These are phyloP conservation scores for Termitomyces sp. DNA, from an alignment of 768 basidiomycete species.

Conservation along the genomic window DNA sequence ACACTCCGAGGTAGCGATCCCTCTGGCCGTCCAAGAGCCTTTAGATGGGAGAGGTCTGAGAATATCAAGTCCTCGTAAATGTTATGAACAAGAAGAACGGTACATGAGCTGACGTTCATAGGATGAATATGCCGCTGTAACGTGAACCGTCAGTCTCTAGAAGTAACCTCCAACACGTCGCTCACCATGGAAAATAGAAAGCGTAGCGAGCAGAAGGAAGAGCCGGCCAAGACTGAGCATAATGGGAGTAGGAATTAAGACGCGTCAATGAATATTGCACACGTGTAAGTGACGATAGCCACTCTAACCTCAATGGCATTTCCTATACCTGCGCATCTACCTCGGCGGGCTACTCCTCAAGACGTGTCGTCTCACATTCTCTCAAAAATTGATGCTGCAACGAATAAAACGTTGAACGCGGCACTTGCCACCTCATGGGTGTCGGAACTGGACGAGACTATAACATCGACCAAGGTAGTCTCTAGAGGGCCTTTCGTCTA, in stretches of 20 bases:
- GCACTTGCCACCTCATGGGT: slow-evolving; percentile 67
- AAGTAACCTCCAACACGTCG: slow-evolving; percentile 1
- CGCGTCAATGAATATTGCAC: slow-evolving; percentile 14
- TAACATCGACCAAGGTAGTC: slow-evolving; percentile 66
- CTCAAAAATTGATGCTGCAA: slow-evolving; percentile 62
- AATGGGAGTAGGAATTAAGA: slow-evolving; percentile 12
- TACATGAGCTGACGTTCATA: slow-evolving; percentile 61
- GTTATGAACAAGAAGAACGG: not conserved
- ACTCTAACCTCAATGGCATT: slow-evolving; percentile 56
- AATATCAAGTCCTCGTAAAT: not conserved
- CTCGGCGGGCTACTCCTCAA: slow-evolving; percentile 53
- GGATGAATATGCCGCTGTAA: slow-evolving; percentile 70
- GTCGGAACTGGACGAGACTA: slow-evolving; percentile 66
- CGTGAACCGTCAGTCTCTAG: slow-evolving; percentile 2
- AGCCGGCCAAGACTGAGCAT: slow-evolving; percentile 49
- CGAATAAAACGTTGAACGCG: slow-evolving; percentile 54
- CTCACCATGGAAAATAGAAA: slow-evolving; percentile 55
- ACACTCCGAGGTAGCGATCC: slow-evolving; percentile 64
- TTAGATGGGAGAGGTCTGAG: slow-evolving; percentile 71
- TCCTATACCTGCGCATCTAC: slow-evolving; percentile 66
- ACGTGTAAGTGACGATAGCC: slow-evolving; percentile 14
- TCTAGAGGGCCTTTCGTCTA: not conserved
- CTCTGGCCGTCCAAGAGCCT: slow-evolving; percentile 71
- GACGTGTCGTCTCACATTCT: slow-evolving; percentile 74
- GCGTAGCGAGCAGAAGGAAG: slow-evolving; percentile 41